phyloP scores from a whole-genome alignment of 1,139 yeast species.

The Sugiyamaella grinbergsii region DNA sequence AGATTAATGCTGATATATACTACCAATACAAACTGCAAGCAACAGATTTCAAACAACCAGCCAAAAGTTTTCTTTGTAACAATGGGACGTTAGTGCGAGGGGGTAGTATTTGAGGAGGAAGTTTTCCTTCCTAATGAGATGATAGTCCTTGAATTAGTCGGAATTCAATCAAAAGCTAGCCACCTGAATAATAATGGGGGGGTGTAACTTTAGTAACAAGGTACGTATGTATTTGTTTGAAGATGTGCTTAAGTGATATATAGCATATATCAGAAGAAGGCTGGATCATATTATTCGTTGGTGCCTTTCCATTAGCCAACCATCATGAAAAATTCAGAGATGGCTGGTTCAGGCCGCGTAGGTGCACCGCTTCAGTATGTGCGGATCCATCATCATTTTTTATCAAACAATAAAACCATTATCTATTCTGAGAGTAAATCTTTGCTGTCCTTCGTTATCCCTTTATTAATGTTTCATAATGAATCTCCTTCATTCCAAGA shows the following conservation, averaged over 20 bases:
- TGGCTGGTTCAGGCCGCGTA: constrained; percentile 11
- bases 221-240: too few relatives aligned
- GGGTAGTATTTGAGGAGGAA: too few relatives aligned
- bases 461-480: neutral
- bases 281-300: constrained; percentile 8
- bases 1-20: constrained; percentile 12
- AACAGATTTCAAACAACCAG: constrained; percentile 2
- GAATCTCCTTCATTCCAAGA: constrained; percentile 11
- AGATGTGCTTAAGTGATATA: too few relatives aligned
- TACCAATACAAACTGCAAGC: constrained; percentile 4
- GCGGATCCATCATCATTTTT: too few relatives aligned
- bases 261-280: constrained; percentile 2
- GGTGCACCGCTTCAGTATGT: constrained; percentile 5
- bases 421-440: too few relatives aligned
- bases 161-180: constrained; percentile 8
- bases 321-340: constrained; percentile 10
- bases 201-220: too few relatives aligned
- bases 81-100: neutral
- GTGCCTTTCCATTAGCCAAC: constrained; percentile 11
- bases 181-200: constrained; percentile 9
- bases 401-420: too few relatives aligned
- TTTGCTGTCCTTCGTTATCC: too few relatives aligned
- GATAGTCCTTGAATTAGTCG: neutral
- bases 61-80: constrained; percentile 3
- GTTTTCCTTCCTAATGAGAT: too few relatives aligned